Evolutionary conservation across 805 yeast species (phyloP), one percentile per base, ranked within the genome.

Genomic region (Candida sithepensis): DNA sequence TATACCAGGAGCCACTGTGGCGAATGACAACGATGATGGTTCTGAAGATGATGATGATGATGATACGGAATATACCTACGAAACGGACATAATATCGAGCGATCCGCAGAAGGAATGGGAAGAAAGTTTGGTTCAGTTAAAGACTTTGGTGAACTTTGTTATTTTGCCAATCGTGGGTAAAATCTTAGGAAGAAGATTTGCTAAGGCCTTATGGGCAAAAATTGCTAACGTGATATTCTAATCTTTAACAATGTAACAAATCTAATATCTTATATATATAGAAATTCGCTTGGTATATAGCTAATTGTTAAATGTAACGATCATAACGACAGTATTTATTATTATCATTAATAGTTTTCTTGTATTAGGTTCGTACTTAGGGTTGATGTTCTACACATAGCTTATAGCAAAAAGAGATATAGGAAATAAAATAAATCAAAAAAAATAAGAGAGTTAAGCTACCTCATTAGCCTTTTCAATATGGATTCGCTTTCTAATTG

Each of bases 101-200:
- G 51, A 78, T 32, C 84, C 88, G 1, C 86, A 83, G 55, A 73
- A 79, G 53, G 88, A 85, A 56, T 85, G 90, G 90, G 86, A 84
- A 44, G 86, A 82, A 55, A 81, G 85, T 32, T 51, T 85, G 42
- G 67, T 68, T 40, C 90, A 85, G 61, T 59, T 85, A 47, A 72
- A 72, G 36, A 77, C 77, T n/a, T 71, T 84, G 32, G 64, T 83
- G 30, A 78, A 76, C 46, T 73, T 81, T 64, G 79, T 85, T 13
- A 56, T 85, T 32, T 67, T 85, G 44, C 94, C 94, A 2, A 59
- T 84, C 49, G 56, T 82, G 18, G 91, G 91, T 3, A 84, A 82
- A 61, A 72, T 79, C 39, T 52, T 85, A 41, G 94, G 94, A 3
- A 73, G 91, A 53, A 64, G 82, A 52, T 66, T 73, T 51, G 82